phyloP scores from a whole-genome alignment of 2,329 filamentous ascomycete genomes.

The Trichoderma harzianum region DNA sequence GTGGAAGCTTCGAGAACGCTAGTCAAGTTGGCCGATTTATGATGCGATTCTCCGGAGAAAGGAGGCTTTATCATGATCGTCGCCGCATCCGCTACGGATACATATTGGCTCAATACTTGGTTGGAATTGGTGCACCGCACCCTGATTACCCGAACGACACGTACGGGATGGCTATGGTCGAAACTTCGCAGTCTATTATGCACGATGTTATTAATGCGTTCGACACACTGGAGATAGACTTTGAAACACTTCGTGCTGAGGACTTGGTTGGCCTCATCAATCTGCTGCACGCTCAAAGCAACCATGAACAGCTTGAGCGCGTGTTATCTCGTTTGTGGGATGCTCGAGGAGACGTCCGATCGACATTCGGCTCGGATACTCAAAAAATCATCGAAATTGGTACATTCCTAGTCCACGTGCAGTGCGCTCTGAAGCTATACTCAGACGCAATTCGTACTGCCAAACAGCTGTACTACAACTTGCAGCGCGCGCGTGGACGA shows the following conservation, averaged over 20 bases:
- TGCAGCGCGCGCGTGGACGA: slow-evolving; percentile 26
- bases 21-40: background rate
- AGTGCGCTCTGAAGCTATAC: background rate
- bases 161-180: background rate
- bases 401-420: background rate
- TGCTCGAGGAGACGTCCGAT: slow-evolving; percentile 23
- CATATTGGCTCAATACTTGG: slow-evolving; percentile 43
- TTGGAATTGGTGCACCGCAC: slow-evolving; percentile 37
- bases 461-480: slow-evolving; percentile 28
- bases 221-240: slow-evolving; percentile 40
- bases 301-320: slow-evolving; percentile 43
- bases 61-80: slow-evolving; percentile 39
- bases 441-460: slow-evolving; percentile 24
- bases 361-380: background rate
- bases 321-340: slow-evolving; percentile 26
- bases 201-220: slow-evolving; percentile 37
- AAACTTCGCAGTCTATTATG: background rate
- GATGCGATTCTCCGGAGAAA: slow-evolving; percentile 20
- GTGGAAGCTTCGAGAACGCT: background rate
- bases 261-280: slow-evolving; percentile 45
- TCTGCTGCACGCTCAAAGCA: slow-evolving; percentile 46
- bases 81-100: slow-evolving; percentile 42
- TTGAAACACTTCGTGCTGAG: slow-evolving; percentile 40
- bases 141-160: slow-evolving; percentile 27
- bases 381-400: background rate